These are phyloP conservation scores for Thyridium curvatum DNA, from an alignment of 2,329 filamentous ascomycete genomes.

Conservation along the genomic window DNA sequence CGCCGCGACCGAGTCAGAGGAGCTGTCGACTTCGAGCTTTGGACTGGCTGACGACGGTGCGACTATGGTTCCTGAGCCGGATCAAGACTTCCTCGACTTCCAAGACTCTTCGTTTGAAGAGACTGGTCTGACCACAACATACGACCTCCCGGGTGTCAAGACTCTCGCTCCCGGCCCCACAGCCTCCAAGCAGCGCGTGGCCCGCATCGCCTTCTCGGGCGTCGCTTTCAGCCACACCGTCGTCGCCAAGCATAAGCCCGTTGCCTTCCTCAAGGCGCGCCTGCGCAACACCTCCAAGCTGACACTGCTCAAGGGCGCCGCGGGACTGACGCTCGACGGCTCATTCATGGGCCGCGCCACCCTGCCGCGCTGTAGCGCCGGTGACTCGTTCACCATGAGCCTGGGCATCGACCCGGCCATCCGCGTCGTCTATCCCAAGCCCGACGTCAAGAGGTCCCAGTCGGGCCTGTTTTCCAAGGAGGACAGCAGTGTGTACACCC, in stretches of 20 bases:
- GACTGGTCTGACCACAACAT: constrained; percentile 52
- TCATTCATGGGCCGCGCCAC: constrained; percentile 52
- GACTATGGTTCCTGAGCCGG: constrained; percentile 14
- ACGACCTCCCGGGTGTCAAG: constrained; percentile 53
- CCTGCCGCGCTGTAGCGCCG: constrained; percentile 49
- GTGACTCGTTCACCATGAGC: constrained; percentile 44
- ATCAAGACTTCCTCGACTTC: constrained; percentile 38
- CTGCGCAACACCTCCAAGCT: constrained; percentile 50
- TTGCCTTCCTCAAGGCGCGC: constrained; percentile 52
- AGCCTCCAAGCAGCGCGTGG: constrained; percentile 52
- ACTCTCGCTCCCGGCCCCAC: constrained; percentile 46
- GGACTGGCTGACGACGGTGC: constrained; percentile 9
- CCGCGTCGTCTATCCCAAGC: constrained; percentile 47
- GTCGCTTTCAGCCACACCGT: constrained; percentile 51
- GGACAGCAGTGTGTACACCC: constrained; percentile 41
- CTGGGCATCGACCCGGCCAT: constrained; percentile 57
- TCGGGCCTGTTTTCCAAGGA: constrained; percentile 49
- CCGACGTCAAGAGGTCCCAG: constrained; percentile 43
- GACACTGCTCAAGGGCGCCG: constrained; percentile 47
- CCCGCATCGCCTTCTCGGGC: constrained; percentile 42
- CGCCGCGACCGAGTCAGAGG: too few relatives aligned
- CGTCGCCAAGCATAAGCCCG: constrained; percentile 54
- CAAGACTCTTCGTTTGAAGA: constrained; percentile 52
- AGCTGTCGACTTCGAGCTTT: too few relatives aligned
- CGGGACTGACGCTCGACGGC: constrained; percentile 56